phyloP scores from a whole-genome alignment of 768 basidiomycete genomes.

The Trichaptum fuscoviolaceum region DNA sequence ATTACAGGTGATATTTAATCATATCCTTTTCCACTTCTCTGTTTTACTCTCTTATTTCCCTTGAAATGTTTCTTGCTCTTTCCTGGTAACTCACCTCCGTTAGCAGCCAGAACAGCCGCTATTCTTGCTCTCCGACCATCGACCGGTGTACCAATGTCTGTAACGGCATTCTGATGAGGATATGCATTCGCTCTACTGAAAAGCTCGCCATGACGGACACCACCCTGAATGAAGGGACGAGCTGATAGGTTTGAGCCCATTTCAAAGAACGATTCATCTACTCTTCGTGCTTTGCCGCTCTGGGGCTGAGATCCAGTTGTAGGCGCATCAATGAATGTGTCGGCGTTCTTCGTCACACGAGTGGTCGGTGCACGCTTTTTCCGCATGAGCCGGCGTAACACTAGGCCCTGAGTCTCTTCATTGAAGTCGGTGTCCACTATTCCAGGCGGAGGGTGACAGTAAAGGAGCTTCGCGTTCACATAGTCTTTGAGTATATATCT shows the following conservation, averaged over 20 bases:
- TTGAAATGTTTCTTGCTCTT: conserved; percentile 82
- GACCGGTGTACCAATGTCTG: conserved; percentile 71
- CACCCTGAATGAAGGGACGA: conserved; percentile 61
- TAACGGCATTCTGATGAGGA: conserved; percentile 80
- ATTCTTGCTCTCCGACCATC: conserved; percentile 36
- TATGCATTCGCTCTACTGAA: conserved; percentile 64
- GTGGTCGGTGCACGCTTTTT: conserved; percentile 89
- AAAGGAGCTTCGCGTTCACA: conserved; percentile 89
- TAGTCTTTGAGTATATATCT: conserved; percentile 95
- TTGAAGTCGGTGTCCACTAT: conserved; percentile 70
- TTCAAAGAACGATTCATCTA: conserved; percentile 85
- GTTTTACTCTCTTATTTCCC: conserved; percentile 74
- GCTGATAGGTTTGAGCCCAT: conserved; percentile 44
- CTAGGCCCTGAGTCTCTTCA: conserved; percentile 53
- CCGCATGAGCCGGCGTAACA: conserved; percentile 53
- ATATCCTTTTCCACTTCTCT: conserved; percentile 90
- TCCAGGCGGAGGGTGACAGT: conserved; percentile 83
- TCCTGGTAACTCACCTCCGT: conserved; percentile 27
- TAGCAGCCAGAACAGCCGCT: conserved; percentile 36
- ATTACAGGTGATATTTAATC: conserved; percentile 37
- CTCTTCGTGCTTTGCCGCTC: conserved; percentile 52
- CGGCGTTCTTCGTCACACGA: conserved; percentile 76
- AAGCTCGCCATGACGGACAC: conserved; percentile 43
- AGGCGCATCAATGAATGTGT: conserved; percentile 62
- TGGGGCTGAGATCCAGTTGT: conserved; percentile 11